These are phyloP conservation scores for Hypoxylon subgilvum DNA, from an alignment of 495 filamentous ascomycete species.

Conservation along the genomic window DNA sequence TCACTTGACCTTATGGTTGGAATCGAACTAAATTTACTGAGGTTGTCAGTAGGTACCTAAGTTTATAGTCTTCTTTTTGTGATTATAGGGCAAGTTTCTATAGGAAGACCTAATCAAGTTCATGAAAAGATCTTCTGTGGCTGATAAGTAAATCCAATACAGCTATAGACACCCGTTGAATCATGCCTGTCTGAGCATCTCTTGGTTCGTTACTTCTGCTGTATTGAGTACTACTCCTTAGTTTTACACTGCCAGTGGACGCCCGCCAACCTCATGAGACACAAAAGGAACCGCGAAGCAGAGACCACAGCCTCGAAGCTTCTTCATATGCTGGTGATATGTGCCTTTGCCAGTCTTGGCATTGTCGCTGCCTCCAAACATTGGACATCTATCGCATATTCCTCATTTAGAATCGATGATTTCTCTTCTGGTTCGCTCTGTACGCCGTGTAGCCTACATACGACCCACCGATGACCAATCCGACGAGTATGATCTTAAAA, in stretches of 20 bases:
- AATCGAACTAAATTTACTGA: not conserved
- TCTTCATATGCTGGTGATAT: constrained; percentile 27
- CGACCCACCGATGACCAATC: constrained; percentile 67
- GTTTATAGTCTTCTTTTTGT: not conserved
- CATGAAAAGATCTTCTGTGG: not conserved
- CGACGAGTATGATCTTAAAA: constrained; percentile 79
- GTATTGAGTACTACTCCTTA: constrained; percentile 27
- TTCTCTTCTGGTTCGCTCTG: constrained; percentile 68
- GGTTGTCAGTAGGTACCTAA: not conserved
- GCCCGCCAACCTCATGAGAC: constrained; percentile 27
- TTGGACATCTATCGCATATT: not conserved
- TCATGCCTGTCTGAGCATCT: not conserved
- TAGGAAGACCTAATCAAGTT: not conserved
- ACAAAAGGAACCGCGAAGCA: constrained; percentile 8
- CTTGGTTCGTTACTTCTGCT: constrained; percentile 19
- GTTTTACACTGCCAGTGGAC: constrained; percentile 33
- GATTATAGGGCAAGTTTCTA: constrained; percentile 11
- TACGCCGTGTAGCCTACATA: constrained; percentile 89
- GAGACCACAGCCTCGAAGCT: constrained; percentile 9
- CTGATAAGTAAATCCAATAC: not conserved
- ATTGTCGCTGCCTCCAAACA: constrained; percentile 1
- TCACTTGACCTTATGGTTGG: constrained; percentile 18
- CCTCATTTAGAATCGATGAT: constrained; percentile 80
- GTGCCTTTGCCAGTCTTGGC: constrained; percentile 19
- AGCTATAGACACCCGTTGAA: not conserved